Evolutionary conservation across 2,329 filamentous ascomycete genomes (phyloP).

Genomic region (Lachnellula subtilissima): DNA sequence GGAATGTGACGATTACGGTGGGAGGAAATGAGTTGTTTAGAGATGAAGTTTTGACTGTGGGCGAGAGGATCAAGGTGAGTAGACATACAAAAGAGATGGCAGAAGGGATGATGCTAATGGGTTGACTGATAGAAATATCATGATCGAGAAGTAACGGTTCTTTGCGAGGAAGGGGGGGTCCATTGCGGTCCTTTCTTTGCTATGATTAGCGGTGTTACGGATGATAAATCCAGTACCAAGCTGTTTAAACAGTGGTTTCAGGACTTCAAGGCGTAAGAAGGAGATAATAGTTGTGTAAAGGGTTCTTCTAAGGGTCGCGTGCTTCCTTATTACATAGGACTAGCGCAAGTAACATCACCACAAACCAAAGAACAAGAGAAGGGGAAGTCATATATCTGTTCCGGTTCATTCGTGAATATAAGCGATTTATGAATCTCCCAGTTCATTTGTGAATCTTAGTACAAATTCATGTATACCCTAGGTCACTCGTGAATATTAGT

Average conservation of each 20-base stretch:
- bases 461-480: too few species aligned
- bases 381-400: too few species aligned
- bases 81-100: background rate
- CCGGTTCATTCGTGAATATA: too few species aligned
- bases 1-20: background rate
- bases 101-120: background rate
- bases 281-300: slow-evolving; percentile 20
- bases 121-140: background rate
- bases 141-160: background rate
- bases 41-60: background rate
- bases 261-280: slow-evolving; percentile 5
- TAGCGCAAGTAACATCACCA: too few species aligned
- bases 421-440: too few species aligned
- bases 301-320: too few species aligned
- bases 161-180: background rate
- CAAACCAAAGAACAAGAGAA: too few species aligned
- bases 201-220: background rate
- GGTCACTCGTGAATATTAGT: too few species aligned
- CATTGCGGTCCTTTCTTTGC: background rate
- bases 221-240: background rate
- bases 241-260: background rate
- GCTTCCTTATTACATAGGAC: too few species aligned
- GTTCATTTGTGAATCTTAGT: too few species aligned
- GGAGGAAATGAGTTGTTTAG: background rate
- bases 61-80: background rate